Base-by-base conservation (phyloP, 805 yeast genomes). In the Torulaspora franciscae region DNA sequence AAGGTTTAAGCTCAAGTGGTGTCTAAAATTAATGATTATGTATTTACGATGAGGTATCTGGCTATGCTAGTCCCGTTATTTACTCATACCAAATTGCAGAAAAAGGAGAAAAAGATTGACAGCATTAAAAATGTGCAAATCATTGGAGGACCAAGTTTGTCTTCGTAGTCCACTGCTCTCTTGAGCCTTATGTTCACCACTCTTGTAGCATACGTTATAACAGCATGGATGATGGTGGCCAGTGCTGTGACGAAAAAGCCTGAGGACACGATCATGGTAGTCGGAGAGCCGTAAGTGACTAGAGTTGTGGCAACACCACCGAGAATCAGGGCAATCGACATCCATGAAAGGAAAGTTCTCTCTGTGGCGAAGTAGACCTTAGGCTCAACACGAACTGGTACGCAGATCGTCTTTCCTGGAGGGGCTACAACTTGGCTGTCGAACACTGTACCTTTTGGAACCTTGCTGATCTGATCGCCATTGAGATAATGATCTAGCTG, bases 301-400 rank as follows among this genome's bases (percentile, higher is more conserved):
- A 93, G 73, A 0, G 95, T 77, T 7, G 89, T 85, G 1, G 96
- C 95, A 32, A 95, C 85, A 38, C 91, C 95, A 35, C 93, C 89
- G 46, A 93, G 73, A 34, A 91, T 72, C 73, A 93, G 79, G 7
- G 93, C 86, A 55, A 93, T 87, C 32, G 95, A 90, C 45, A 91
- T 70, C 99, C 99, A 93, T 32, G 95, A 79, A 50, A 93, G 73
- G 61, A 82, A 91, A 0, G 99, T 93, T 69, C 99, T 80, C 67
- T 93, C 99, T 19, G 95, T 88, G 6, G 99, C 99, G 67, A 93
- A 93, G 65, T 93, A 93, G n/a, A 93, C 99, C 70, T 93, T 93
- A 47, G 99, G 99, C 68, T 93, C 99, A 29, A 93, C 90, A 59
- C 99, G 79, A 30, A 93, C 95, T 2, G 98, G 99, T 7, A 93